Conservation (phyloP, 495 filamentous ascomycete species). For the Podospora australis region DNA sequence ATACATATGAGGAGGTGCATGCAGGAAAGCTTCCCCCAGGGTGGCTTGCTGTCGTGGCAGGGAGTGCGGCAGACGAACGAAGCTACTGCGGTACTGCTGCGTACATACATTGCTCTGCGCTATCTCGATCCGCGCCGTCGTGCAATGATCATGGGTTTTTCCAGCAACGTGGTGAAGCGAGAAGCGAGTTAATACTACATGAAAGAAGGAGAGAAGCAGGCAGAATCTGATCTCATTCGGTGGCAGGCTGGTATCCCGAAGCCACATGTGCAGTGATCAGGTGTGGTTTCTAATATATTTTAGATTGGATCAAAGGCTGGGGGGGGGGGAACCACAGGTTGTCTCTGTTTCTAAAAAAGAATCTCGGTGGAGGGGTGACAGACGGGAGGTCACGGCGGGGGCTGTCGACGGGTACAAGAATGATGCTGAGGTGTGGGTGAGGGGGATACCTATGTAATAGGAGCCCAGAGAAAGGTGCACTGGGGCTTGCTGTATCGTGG, state of each 20-base stretch:
- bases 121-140: conserved; percentile 7
- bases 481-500: too few relatives aligned
- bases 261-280: conserved; percentile 22
- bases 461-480: too few relatives aligned
- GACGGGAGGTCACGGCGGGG: neutral
- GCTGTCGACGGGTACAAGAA: too few relatives aligned
- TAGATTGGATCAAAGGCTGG: conserved; percentile 20
- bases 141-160: neutral
- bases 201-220: neutral
- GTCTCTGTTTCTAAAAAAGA: conserved; percentile 15
- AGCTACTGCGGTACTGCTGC: too few relatives aligned
- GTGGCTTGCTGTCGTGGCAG: conserved; percentile 13
- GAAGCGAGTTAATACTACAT: neutral
- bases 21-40: conserved; percentile 6
- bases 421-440: too few relatives aligned
- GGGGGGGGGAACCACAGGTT: conserved; percentile 3
- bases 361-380: conserved; percentile 3
- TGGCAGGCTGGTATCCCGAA: conserved; percentile 18
- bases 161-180: neutral
- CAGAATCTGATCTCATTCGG: conserved; percentile 24
- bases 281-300: conserved; percentile 26
- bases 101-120: conserved; percentile 5
- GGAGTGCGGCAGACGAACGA: conserved; percentile 10
- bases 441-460: too few relatives aligned
- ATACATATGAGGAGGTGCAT: conserved; percentile 8